Evolutionary conservation across 2,329 filamentous ascomycete species (phyloP), one percentile per base, ranked within the genome.

Genomic region (Xylaria sp.): DNA sequence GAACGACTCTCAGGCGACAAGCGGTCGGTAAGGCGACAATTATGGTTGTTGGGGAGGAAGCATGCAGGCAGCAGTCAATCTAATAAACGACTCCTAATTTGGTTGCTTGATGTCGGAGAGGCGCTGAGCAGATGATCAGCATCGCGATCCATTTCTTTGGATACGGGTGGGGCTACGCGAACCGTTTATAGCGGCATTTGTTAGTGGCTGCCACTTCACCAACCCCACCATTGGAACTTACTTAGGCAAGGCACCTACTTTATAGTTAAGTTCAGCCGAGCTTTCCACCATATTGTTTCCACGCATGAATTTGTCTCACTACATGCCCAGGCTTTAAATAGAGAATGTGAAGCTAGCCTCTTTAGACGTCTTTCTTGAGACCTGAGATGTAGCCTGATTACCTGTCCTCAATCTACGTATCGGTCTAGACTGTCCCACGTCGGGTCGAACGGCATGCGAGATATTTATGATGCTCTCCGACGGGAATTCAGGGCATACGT

Each of bases 11-110:
- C 26, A 59, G n/a, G 48, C 44, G 31, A 26, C 28, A 23, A 38
- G 9, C 17, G 23, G 44, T 65, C 13, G 51, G 46, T 51, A 17
- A 62, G 58, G 40, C 23, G 58, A 15, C 20, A 56, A 36, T 65
- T 44, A 28, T n/a, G 23, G 33, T 33, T 33, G 10, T 40, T 2
- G 20, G 23, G 42, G 26, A 40, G 38, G 23, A 58, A 7, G 44
- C 59, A n/a, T 48, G 31, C 46, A 67, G 65, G 66, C 66, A 60
- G 17, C 66, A 60, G 61, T 61, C 48, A 60, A 60, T 60, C 46
- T 31, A 40, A 40, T 40, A 9, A 40, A 40, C 13, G 56, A 64
- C 59, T 26, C 62, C 20, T 15, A 13, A n/a, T 17, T 33, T 40
- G 36, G 44, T n/a, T 60, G 9, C 46, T 42, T 38, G 40, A 44